These are phyloP conservation scores for Aegle marmelos DNA, from an alignment of 345 rosid genomes.

Conservation along the genomic window DNA sequence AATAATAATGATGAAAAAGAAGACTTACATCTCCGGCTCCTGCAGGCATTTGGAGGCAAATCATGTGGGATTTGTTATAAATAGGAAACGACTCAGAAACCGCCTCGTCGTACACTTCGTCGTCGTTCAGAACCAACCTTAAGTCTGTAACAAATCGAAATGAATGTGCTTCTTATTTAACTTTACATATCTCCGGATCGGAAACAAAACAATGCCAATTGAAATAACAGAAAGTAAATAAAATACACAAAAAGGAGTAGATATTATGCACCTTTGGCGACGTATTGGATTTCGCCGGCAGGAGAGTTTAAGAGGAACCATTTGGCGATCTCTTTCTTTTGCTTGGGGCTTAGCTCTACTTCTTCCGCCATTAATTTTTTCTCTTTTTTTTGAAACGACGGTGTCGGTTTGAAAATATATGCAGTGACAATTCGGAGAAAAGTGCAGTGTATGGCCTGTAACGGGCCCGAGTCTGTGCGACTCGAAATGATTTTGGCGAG, in stretches of 20 bases:
- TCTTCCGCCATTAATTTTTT: conserved; percentile 50
- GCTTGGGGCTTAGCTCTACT: conserved; percentile 57
- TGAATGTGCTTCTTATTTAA: background rate
- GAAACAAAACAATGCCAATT: background rate
- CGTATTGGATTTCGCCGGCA: conserved; percentile 93
- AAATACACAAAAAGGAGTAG: background rate
- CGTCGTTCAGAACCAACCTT: conserved; percentile 66
- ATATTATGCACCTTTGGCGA: conserved; percentile 64
- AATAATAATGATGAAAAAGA: background rate
- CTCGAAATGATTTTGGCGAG: conserved; percentile 12
- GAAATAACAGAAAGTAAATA: background rate
- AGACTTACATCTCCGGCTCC: conserved; percentile 68
- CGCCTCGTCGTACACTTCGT: conserved; percentile 66
- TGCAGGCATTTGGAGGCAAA: conserved; percentile 73
- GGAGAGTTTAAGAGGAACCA: conserved; percentile 99
- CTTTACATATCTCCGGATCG: conserved; percentile 7
- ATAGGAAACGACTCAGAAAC: conserved; percentile 77
- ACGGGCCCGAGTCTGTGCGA: conserved; percentile 12
- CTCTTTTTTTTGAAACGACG: background rate
- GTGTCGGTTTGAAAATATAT: background rate
- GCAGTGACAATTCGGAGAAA: background rate
- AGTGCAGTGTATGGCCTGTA: conserved; percentile 14
- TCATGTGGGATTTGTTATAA: conserved; percentile 88
- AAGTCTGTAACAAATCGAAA: conserved; percentile 49
- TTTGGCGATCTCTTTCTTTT: conserved; percentile 94